These are phyloP conservation scores for Quercus lobata DNA, from an alignment of 331 rosid genomes.

Conservation along the genomic window DNA sequence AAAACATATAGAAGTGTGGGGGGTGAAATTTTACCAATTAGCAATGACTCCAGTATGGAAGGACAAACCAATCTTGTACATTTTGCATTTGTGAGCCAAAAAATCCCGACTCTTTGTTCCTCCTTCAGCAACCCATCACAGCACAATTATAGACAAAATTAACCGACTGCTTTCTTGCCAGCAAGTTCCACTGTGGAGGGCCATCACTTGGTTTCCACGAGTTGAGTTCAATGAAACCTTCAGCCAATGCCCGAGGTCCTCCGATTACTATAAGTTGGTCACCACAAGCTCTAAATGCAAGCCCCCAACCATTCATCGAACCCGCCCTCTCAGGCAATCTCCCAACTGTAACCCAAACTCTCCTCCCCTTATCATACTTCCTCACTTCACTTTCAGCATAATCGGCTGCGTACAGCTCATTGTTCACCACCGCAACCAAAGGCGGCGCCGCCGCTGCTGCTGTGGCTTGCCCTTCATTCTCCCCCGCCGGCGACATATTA, in stretches of 20 bases:
- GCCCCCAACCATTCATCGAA: constrained; percentile 97
- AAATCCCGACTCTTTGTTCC: background rate
- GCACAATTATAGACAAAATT: constrained; percentile 96
- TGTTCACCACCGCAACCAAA: constrained; percentile 77
- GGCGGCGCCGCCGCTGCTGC: constrained; percentile 87
- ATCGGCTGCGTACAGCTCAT: constrained; percentile 82
- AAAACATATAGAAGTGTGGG: constrained; percentile 14
- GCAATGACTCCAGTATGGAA: constrained; percentile 49
- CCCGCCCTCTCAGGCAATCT: constrained; percentile 71
- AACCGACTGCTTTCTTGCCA: constrained; percentile 64
- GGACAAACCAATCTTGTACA: constrained; percentile 40
- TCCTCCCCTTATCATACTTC: constrained; percentile 58
- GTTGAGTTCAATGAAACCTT: constrained; percentile 78
- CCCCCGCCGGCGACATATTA: constrained; percentile 84
- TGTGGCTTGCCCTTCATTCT: constrained; percentile 39
- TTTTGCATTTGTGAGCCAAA: constrained; percentile 6
- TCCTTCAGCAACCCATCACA: constrained; percentile 90
- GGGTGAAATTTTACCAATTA: constrained; percentile 62
- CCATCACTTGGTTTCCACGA: constrained; percentile 95
- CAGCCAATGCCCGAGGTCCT: constrained; percentile 72
- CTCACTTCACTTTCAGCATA: constrained; percentile 85
- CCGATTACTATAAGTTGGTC: constrained; percentile 82
- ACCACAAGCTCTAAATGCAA: constrained; percentile 94
- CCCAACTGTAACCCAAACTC: constrained; percentile 66
- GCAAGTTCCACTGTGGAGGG: constrained; percentile 83